Base-by-base conservation (phyloP, 2,329 filamentous ascomycete genomes). In the Penicillium nordicum region DNA sequence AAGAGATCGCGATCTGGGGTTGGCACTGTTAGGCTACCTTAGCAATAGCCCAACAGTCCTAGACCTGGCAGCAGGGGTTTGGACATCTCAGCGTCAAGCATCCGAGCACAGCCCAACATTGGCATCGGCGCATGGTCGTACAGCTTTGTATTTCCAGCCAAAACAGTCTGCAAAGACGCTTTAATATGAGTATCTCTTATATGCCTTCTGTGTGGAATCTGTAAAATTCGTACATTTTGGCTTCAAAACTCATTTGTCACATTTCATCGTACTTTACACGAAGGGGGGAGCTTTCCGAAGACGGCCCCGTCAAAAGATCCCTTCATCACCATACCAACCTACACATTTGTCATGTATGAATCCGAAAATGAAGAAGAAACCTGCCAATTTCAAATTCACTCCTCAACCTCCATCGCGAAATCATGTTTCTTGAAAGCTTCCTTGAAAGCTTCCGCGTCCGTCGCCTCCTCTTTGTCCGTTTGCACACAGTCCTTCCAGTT, bases 401-500 rank as follows among this genome's bases (percentile, higher is more conserved):
- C 48, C 50, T 60, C 59, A 44, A 61, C 68, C 55, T 75, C 69
- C 59, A 80, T 63, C 41, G 90, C 88, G 72, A 97, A 97, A 73
- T 99, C 93, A 82, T 89, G 97, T 32, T 84, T 80, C 74, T 90
- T 87, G 69, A 96, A 99, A 1, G 88, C 87, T 63, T 83, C 80
- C 66, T 93, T 92, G 74, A 97, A 95, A 10, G 82, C 84, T 52
- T 85, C 83, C 2, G 88, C 89, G 71, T 97, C 92, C 43, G 80
- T 80, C 53, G 82, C 86, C 77, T 97, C 94, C 63, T 96, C 91
- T 11, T 84, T 84, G 55, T 87, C 79, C 0, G 84, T 83, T 76
- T 97, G 92, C 32, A 81, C 82, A 63, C 90, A 93, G 64, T 96
- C 88, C 72, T 86, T 87, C 94, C 94, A 99, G 63, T 90, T 81